Evolutionary conservation across 2,329 filamentous ascomycete species (phyloP), one percentile per base, ranked within the genome.

Genomic region (Botrytis cinerea): DNA sequence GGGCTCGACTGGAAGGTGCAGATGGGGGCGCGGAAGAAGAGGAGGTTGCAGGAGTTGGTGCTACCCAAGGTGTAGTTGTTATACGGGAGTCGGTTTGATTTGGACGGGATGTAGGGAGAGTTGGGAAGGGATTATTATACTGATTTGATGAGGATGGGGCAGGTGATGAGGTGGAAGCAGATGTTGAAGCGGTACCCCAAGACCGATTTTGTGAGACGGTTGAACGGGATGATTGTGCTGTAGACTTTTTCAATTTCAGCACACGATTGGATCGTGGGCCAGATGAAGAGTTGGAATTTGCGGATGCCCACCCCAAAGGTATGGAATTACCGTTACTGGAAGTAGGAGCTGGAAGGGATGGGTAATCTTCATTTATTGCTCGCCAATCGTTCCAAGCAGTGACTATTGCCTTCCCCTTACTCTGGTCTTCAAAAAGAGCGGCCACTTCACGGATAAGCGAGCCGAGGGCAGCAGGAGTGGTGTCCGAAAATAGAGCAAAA

Each of bases 311-410:
- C 48, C 79, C 79, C 4, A 79, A 70, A 28, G 76, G 78, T 59
- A 79, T 75, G 4, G 76, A 75, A 46, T 70, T 76, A 16, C 84
- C 84, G 54, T 69, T 75, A 40, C 91, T 90, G 54, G 90, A 87
- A 72, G 88, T 88, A 0, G 93, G 87, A 0, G 92, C 92, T 1
- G 95, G 95, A 0, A 98, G 85, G 2, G 93, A 93, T 0, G 95
- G 95, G 78, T 98, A 98, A 81, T 98, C 95, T 82, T 98, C 95
- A 77, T 97, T 97, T 83, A 97, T 96, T 54, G 94, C 94, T 64
- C 93, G 93, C 93, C 95, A 98, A 82, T 97, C 93, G 78, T 94
- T 93, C 94, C 95, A 98, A 1, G 95, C 93, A 78, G 92, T 92
- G 40, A 94, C 88, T 4, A 99, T 84, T 0, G 85, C 86, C 70